A percentile compares a stretch with the other conserved stretches of the same genome.
phyloP scores from a whole-genome alignment of 164 flowering plant species.

The Hamamelis virginiana region DNA sequence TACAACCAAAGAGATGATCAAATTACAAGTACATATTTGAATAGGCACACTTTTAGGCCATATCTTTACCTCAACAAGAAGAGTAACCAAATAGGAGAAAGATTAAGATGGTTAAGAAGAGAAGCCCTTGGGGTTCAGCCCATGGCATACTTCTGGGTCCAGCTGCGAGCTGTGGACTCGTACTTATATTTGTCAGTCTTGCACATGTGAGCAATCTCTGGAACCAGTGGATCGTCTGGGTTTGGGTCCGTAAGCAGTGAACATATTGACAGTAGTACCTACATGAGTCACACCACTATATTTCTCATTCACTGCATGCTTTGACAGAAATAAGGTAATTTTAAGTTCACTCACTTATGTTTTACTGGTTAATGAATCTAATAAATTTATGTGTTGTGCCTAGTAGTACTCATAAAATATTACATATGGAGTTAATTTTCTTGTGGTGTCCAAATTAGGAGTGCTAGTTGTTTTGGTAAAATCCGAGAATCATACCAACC shows the following conservation, averaged over 20 bases:
- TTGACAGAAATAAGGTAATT: no score
- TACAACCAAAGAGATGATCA: not conserved
- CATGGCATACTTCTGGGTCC: constrained; percentile 71
- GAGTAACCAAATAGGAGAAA: not conserved
- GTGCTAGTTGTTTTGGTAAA: no score
- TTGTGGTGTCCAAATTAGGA: not conserved
- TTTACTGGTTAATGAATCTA: no score
- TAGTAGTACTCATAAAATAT: no score
- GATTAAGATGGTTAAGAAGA: not conserved
- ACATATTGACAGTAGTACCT: constrained; percentile 72
- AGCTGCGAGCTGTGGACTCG: constrained; percentile 57
- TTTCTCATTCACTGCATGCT: not conserved
- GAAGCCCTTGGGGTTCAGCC: constrained; percentile 17
- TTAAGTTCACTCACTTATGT: no score
- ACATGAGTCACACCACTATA: constrained; percentile 13
- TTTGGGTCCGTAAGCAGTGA: constrained; percentile 66
- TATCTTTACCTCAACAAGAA: not conserved
- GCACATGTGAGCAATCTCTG: constrained; percentile 72
- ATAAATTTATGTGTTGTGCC: no score
- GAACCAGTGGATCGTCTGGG: constrained; percentile 69
- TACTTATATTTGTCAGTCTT: constrained; percentile 53
- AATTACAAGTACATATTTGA: not conserved
- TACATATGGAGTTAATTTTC: no score
- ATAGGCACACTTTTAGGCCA: not conserved
- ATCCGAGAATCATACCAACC: no score